Evolutionary conservation across 768 basidiomycete species (phyloP), one percentile per base, ranked within the genome.

Genomic region (Coprinopsis sp.): DNA sequence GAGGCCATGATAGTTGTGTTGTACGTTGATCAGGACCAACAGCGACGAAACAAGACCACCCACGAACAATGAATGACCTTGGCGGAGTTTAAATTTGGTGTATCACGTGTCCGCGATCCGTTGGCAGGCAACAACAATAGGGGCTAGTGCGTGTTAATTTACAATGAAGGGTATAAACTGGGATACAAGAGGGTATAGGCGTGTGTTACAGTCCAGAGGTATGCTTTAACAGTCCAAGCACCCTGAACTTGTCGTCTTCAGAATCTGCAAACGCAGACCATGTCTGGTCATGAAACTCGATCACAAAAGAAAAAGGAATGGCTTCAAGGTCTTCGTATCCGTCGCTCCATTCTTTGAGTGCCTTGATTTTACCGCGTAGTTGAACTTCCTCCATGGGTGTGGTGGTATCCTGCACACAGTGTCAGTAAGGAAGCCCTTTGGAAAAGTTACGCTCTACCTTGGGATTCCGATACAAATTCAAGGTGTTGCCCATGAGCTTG

Each of bases 271-370:
- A 86, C 66, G 84, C 67, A 31, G 74, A 66, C 80, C 81, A 84
- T 13, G 69, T 60, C 4, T 60, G 73, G 46, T 75, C 71, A 28
- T 65, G 68, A 58, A 84, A 82, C 50, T 81, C 81, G 22, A 85
- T 63, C 2, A 77, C 84, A 62, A 86, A 84, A 1, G 84, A 82
- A 48, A 79, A 69, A 3, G 79, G 73, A 41, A 86, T 82, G 8
- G 82, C 74, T 57, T 80, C 72, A 27, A 86, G 60, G 37, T 83
- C 79, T 47, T 85, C 83, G 47, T 78, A 82, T 4, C 83, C 83
- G 46, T 85, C 78, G 46, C 76, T 69, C 77, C 81, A 82, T 54
- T 85, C 84, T 47, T 70, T 69, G 43, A 84, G 51, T 7, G 63
- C 74, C 36, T 60, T 63, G 13, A 82, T 56, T 7, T 67, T 63